Conservation (phyloP, 2,329 filamentous ascomycete species). For the Botryosphaeria dothidea region DNA sequence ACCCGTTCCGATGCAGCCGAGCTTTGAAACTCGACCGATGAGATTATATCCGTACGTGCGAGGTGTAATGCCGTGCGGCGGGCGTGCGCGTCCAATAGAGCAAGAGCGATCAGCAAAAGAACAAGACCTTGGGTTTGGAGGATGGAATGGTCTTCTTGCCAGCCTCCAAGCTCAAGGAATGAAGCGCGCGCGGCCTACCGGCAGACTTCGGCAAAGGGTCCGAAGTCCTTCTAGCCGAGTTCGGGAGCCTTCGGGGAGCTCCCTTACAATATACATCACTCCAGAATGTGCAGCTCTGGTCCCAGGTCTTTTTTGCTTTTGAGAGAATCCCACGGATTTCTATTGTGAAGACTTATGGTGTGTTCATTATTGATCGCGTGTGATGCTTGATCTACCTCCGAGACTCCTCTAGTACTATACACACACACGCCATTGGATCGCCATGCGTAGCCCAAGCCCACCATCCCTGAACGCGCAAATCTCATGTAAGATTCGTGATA, state of each 20-base stretch:
- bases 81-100: background rate
- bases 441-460: background rate
- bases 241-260: background rate
- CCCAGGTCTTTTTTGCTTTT: too few species aligned
- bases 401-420: conserved; percentile 15
- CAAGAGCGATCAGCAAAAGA: background rate
- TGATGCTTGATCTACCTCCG: conserved; percentile 6
- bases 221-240: background rate
- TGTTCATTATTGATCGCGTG: conserved; percentile 5
- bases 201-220: conserved; percentile 1
- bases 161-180: background rate
- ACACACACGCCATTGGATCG: conserved; percentile 4
- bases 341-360: too few species aligned
- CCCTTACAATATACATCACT: background rate
- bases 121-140: background rate
- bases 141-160: background rate
- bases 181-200: background rate
- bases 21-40: conserved; percentile 1
- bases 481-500: background rate
- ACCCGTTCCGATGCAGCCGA: conserved; percentile 4
- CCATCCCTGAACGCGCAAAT: conserved; percentile 13
- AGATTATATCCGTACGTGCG: conserved; percentile 19
- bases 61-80: background rate
- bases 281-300: background rate
- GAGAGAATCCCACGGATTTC: too few species aligned